phyloP scores from a whole-genome alignment of 148 eudicot genomes.

The Pharnaceum exiguum region DNA sequence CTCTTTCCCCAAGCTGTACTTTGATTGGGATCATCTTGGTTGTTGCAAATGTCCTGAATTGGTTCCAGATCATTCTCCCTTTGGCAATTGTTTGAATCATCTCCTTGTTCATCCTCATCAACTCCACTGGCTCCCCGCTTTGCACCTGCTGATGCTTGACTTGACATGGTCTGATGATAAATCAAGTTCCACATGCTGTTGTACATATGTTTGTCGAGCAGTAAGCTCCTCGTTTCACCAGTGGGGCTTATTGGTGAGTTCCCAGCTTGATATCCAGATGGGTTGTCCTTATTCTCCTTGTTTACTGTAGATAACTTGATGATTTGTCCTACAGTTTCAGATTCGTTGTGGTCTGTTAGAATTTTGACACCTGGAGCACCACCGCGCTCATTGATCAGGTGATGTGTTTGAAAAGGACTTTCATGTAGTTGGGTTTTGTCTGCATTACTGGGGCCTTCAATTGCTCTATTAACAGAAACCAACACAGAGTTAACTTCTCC shows the following conservation, averaged over 20 bases:
- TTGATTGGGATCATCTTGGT: conserved; percentile 12
- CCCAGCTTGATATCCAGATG: conserved; percentile 5
- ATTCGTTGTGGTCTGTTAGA: conserved; percentile 3
- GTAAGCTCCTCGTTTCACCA: conserved; percentile 21
- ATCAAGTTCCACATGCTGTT: conserved; percentile 81
- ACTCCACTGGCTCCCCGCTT: conserved; percentile 10
- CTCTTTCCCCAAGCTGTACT: conserved; percentile 1
- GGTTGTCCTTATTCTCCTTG: conserved; percentile 9
- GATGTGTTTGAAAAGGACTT: not conserved
- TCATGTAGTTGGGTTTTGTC: not conserved
- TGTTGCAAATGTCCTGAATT: not conserved
- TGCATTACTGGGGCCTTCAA: not conserved
- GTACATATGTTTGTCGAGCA: conserved; percentile 45
- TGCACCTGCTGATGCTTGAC: conserved; percentile 27
- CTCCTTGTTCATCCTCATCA: conserved; percentile 24
- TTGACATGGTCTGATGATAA: conserved; percentile 55
- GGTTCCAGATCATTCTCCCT: conserved; percentile 11
- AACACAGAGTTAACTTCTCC: conserved; percentile 19
- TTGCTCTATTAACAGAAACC: conserved; percentile 1
- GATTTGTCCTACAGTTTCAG: not conserved
- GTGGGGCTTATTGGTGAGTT: conserved; percentile 14
- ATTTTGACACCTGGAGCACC: conserved; percentile 4
- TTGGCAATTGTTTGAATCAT: conserved; percentile 10
- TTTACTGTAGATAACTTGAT: conserved; percentile 11
- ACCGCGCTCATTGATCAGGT: not conserved